Conservation (phyloP, 768 basidiomycete species). For the Boletus pseudo-olivaceus region DNA sequence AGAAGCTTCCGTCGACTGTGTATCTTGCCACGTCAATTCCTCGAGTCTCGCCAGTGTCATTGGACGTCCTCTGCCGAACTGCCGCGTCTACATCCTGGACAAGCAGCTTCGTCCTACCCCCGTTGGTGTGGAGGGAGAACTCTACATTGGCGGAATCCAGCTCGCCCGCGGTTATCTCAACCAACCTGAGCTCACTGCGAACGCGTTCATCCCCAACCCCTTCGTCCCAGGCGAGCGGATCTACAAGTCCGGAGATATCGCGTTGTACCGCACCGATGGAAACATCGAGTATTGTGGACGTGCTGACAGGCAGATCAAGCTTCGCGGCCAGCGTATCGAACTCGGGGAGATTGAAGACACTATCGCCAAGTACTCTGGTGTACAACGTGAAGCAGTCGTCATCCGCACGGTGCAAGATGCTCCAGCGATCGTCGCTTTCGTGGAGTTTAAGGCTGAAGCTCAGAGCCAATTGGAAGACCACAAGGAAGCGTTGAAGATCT, state of each 20-base stretch:
- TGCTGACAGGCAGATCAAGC: conserved; percentile 33
- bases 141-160: conserved; percentile 21
- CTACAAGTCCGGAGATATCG: conserved; percentile 32
- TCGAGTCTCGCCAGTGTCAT: conserved; percentile 22
- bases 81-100: conserved; percentile 29
- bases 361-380: conserved; percentile 22
- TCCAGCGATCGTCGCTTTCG: conserved; percentile 30
- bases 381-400: conserved; percentile 22
- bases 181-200: conserved; percentile 26
- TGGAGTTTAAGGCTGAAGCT: conserved; percentile 19
- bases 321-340: conserved; percentile 34
- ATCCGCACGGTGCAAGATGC: conserved; percentile 28
- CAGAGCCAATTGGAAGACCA: conserved; percentile 18
- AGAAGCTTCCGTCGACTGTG: conserved; percentile 30
- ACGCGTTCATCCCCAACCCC: conserved; percentile 29
- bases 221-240: conserved; percentile 29
- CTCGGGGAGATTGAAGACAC: conserved; percentile 33
- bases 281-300: conserved; percentile 33
- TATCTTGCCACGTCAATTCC: conserved; percentile 24
- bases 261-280: conserved; percentile 26
- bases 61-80: conserved; percentile 31
- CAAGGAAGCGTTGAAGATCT: conserved; percentile 20
- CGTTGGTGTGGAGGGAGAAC: conserved; percentile 27
- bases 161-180: conserved; percentile 23
- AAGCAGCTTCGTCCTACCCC: conserved; percentile 26